Base-by-base conservation (phyloP, 768 basidiomycete genomes). In the Macrolepiota dolichaula region DNA sequence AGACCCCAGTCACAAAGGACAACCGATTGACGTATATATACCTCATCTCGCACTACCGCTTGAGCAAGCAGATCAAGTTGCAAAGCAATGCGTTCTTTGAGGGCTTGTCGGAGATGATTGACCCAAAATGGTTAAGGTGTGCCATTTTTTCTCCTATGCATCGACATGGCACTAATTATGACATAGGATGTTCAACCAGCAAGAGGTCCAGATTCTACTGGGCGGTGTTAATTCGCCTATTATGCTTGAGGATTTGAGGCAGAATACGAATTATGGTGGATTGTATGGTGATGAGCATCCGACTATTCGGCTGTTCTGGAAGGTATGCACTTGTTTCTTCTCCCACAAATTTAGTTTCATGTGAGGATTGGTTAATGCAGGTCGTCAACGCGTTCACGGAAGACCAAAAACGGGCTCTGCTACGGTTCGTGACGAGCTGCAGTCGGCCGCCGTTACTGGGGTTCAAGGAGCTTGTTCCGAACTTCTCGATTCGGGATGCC, bases 341-440 rank as follows among this genome's bases (percentile, higher is more conserved):
- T n/a, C 17, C n/a, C 27, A 27, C 35, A 29, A 44, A 29, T 36
- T 27, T 5, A 1, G 15, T 37, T 49, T 38, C 38, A 38, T 58
- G 42, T n/a, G 66, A n/a, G 37, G 1, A 13, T 51, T 22, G 42
- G 42, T 32, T 27, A 36, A 55, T 54, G 35, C 57, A 90, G 85
- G 92, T 97, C 27, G 83, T 96, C 61, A 82, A 87, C 37, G 74
- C 83, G 2, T 92, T 99, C 69, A 82, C 86, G 59, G 88, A 94
- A 61, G 88, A 92, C 50, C 88, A 98, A 66, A 83, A 89, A 13
- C 79, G 87, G 49, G 80, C 85, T 1, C 77, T 98, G 59, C 73
- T 99, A 60, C 83, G 92, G 13, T 99, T 98, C 67, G 96, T 94
- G 19, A 98, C 97, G 17, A 94, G 92, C 64, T 95, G 94, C 67